Conservation (phyloP, 805 yeast genomes). For the Nakazawaea siamensis region DNA sequence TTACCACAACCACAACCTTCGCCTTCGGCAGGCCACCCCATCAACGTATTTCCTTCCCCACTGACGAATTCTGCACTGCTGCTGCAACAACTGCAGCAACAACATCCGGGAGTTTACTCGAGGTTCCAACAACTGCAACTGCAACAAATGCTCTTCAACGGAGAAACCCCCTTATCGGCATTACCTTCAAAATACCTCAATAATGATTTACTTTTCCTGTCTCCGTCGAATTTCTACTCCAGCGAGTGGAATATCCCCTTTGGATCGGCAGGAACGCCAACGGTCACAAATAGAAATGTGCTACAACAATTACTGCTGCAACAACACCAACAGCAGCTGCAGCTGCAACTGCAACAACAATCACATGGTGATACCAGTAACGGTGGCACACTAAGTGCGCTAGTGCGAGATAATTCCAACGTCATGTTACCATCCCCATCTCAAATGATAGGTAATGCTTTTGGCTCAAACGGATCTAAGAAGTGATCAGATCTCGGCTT, state of each 20-base stretch:
- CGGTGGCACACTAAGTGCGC: conserved; percentile 6
- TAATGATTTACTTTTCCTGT: conserved; percentile 55
- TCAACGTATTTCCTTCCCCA: conserved; percentile 19
- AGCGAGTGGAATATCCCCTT: conserved; percentile 47
- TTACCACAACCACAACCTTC: conserved; percentile 25
- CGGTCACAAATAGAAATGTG: neutral
- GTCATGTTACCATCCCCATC: conserved; percentile 19
- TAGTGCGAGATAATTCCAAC: conserved; percentile 14
- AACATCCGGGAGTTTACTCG: conserved; percentile 8
- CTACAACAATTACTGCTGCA: neutral
- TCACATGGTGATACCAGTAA: conserved; percentile 10
- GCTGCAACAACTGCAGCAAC: conserved; percentile 9
- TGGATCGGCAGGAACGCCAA: conserved; percentile 31
- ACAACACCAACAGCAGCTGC: too few species aligned
- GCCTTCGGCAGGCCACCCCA: conserved; percentile 14
- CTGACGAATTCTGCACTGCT: conserved; percentile 12
- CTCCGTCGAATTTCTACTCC: conserved; percentile 71
- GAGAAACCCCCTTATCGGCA: conserved; percentile 63
- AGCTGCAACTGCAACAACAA: neutral
- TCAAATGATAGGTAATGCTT: conserved; percentile 19
- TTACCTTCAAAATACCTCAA: conserved; percentile 64
- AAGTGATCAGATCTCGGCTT: too few species aligned
- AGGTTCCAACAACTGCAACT: conserved; percentile 8
- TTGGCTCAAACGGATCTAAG: too few species aligned
- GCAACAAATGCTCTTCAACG: conserved; percentile 21